Conservation (phyloP, 2,329 filamentous ascomycete species). For the Apiospora phragmitis region DNA sequence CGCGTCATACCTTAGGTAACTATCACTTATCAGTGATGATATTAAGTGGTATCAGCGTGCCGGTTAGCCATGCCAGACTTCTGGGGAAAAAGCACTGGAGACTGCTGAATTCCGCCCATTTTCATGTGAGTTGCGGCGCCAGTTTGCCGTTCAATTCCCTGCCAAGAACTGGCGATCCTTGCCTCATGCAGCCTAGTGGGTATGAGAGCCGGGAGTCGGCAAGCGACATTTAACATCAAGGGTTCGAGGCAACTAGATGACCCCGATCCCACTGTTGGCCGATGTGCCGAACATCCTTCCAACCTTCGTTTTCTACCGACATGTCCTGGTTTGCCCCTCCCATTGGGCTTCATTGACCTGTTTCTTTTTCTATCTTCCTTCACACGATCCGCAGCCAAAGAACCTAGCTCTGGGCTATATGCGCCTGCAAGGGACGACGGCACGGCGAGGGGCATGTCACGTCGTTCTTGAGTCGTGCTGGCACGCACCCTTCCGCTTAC, state of each 20-base stretch:
- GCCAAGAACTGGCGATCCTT: neutral
- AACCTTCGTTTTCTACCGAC: neutral
- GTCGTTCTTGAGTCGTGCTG: neutral
- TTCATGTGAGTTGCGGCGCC: neutral
- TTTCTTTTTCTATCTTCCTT: neutral
- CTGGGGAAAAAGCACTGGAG: neutral
- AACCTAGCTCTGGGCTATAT: neutral
- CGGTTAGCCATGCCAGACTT: conserved; percentile 5
- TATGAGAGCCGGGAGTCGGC: conserved; percentile 1
- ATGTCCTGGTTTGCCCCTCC: neutral
- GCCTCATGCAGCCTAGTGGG: neutral
- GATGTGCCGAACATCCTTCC: neutral
- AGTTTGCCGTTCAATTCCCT: conserved; percentile 4
- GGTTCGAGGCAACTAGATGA: neutral
- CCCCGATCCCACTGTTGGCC: conserved; percentile 3
- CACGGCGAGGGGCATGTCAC: neutral
- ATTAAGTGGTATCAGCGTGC: neutral
- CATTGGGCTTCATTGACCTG: neutral
- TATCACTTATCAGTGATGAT: neutral
- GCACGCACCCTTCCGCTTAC: neutral
- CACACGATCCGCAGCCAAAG: neutral
- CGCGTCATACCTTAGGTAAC: conserved; percentile 2
- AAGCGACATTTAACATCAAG: neutral
- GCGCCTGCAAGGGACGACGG: neutral
- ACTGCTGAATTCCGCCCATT: neutral